A percentile compares a stretch with the other conserved stretches of the same genome.
These are phyloP conservation scores for Blechomonas ayalai DNA, from an alignment of 208 protist species.

Conservation along the genomic window DNA sequence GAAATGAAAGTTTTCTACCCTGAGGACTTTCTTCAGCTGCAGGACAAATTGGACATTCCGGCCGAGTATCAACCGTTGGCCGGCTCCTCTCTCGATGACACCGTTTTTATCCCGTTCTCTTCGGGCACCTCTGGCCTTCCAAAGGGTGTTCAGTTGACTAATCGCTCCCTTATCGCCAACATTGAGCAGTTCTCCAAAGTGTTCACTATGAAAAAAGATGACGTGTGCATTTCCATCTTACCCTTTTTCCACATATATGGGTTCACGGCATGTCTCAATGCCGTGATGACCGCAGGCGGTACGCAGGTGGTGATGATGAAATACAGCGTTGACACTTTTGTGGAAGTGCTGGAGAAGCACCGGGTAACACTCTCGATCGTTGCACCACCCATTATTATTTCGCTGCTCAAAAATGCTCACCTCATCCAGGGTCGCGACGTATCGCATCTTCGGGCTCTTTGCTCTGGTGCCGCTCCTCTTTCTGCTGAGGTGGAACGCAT, in stretches of 20 bases:
- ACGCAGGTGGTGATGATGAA: constrained; percentile 38
- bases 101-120: constrained; percentile 32
- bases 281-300: constrained; percentile 10
- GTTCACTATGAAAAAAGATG: no score
- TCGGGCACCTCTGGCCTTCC: constrained; percentile 26
- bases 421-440: constrained; percentile 29
- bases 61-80: constrained; percentile 18
- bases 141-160: constrained; percentile 60
- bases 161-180: constrained; percentile 18
- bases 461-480: constrained; percentile 59
- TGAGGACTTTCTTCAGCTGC: constrained; percentile 17
- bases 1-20: constrained; percentile 20
- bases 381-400: constrained; percentile 68
- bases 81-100: constrained; percentile 18
- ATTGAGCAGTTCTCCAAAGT: constrained; percentile 15
- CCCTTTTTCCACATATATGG: constrained; percentile 86
- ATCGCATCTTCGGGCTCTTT: constrained; percentile 15
- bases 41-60: constrained; percentile 18
- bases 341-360: constrained; percentile 36
- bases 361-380: constrained; percentile 45
- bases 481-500: constrained; percentile 18
- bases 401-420: constrained; percentile 55
- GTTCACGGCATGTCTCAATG: constrained; percentile 34
- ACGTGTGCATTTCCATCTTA: constrained; percentile 36
- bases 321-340: constrained; percentile 41